Evolutionary conservation across 768 basidiomycete genomes (phyloP).

Genomic region (Podaxis sp.): DNA sequence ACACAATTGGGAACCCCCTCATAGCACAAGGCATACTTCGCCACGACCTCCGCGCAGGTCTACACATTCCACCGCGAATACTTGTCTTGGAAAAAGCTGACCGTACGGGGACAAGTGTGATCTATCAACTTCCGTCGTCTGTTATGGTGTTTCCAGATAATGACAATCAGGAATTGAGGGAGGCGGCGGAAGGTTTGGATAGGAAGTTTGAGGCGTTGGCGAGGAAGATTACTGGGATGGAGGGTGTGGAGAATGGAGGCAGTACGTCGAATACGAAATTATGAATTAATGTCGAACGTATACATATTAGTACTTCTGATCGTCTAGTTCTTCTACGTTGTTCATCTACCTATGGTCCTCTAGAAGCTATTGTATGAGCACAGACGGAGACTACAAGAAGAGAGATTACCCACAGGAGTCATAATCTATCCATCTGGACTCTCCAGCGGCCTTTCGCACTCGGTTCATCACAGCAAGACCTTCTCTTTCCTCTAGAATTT

Average conservation of each 20-base stretch:
- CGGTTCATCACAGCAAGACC: slow-evolving; percentile 96
- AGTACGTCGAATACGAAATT: slow-evolving; percentile 14
- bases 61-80: slow-evolving; percentile 46
- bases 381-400: background rate
- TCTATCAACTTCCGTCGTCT: slow-evolving; percentile 51
- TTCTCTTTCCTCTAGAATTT: slow-evolving; percentile 73
- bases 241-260: slow-evolving; percentile 12
- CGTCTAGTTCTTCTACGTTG: background rate
- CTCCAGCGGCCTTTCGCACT: slow-evolving; percentile 84
- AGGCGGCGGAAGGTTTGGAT: slow-evolving; percentile 37
- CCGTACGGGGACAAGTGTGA: slow-evolving; percentile 37
- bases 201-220: slow-evolving; percentile 44
- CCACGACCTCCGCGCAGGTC: slow-evolving; percentile 38
- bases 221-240: slow-evolving; percentile 29
- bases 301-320: slow-evolving; percentile 3
- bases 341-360: background rate
- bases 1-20: slow-evolving; percentile 53
- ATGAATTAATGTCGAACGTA: background rate
- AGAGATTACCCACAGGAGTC: slow-evolving; percentile 7
- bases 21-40: slow-evolving; percentile 45
- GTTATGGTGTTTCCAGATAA: slow-evolving; percentile 32
- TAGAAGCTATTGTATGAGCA: background rate
- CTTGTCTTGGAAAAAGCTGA: slow-evolving; percentile 41
- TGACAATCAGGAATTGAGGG: slow-evolving; percentile 30
- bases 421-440: slow-evolving; percentile 34